Conservation (phyloP, 2,329 filamentous ascomycete species). For the Aspergillus brunneoviolaceus region DNA sequence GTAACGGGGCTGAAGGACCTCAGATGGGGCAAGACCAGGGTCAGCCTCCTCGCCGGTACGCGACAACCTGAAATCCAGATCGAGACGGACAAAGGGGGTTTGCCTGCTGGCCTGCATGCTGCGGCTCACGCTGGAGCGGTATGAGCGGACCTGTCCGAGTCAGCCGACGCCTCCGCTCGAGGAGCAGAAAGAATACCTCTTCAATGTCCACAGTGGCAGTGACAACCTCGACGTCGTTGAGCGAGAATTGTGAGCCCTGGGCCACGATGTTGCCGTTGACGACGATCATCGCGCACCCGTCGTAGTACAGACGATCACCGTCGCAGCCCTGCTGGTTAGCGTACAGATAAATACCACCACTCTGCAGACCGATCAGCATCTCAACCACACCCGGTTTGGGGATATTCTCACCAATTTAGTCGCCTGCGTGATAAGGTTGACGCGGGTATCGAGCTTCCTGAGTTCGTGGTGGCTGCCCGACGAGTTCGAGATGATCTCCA, state of each 20-base stretch:
- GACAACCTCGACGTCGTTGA: slow-evolving; percentile 65
- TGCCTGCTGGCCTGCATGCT: slow-evolving; percentile 37
- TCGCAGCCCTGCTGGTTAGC: slow-evolving; percentile 62
- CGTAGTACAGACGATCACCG: slow-evolving; percentile 63
- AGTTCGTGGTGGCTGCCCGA: slow-evolving; percentile 68
- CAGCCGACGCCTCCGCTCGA: background rate
- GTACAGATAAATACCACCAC: slow-evolving; percentile 56
- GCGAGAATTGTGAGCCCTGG: slow-evolving; percentile 65
- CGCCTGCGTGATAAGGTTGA: slow-evolving; percentile 66
- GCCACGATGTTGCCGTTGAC: slow-evolving; percentile 63
- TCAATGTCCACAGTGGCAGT: slow-evolving; percentile 69
- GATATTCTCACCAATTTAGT: slow-evolving; percentile 45
- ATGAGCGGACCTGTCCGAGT: slow-evolving; percentile 35
- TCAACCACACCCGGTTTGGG: no score
- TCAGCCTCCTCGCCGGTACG: slow-evolving; percentile 44
- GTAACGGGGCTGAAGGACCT: slow-evolving; percentile 51
- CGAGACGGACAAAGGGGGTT: slow-evolving; percentile 36
- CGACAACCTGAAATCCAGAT: slow-evolving; percentile 37
- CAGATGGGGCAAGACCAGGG: slow-evolving; percentile 46
- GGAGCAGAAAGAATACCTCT: slow-evolving; percentile 56
- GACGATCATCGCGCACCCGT: slow-evolving; percentile 64
- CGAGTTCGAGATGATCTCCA: slow-evolving; percentile 71
- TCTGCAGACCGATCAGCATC: slow-evolving; percentile 26
- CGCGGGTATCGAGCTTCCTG: slow-evolving; percentile 63
- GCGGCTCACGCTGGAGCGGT: slow-evolving; percentile 29